Evolutionary conservation across 2,329 filamentous ascomycete species (phyloP).

Genomic region (Truncatella angustata): DNA sequence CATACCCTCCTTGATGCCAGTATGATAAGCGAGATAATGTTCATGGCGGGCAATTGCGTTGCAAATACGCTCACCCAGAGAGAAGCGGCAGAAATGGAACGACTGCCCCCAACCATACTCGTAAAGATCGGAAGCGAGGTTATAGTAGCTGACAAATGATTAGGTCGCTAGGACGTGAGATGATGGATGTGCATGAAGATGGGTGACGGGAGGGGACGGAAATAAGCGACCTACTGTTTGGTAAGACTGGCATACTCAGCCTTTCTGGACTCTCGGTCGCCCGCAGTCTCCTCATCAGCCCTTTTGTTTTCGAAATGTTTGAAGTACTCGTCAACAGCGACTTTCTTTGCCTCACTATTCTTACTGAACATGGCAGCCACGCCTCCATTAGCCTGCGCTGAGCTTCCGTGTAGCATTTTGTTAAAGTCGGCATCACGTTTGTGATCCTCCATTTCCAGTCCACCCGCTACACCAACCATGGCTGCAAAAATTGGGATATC

Average conservation of each 20-base stretch:
- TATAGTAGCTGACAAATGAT: slow-evolving; percentile 99
- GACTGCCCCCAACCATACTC: slow-evolving; percentile 96
- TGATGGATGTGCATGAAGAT: slow-evolving; percentile 65
- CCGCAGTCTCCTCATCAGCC: slow-evolving; percentile 76
- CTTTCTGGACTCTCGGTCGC: slow-evolving; percentile 75
- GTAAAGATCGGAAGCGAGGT: slow-evolving; percentile 92
- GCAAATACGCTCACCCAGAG: slow-evolving; percentile 79
- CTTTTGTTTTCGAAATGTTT: slow-evolving; percentile 93
- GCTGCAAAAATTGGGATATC: no score
- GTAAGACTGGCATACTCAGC: slow-evolving; percentile 46
- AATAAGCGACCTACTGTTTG: no score
- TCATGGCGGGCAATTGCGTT: slow-evolving; percentile 95
- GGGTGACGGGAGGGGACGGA: no score
- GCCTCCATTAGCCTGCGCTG: slow-evolving; percentile 67
- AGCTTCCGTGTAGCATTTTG: slow-evolving; percentile 78
- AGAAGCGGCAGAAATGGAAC: slow-evolving; percentile 97
- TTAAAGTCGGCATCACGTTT: slow-evolving; percentile 86
- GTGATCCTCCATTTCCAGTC: slow-evolving; percentile 80
- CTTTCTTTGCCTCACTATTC: slow-evolving; percentile 70
- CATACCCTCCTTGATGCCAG: slow-evolving; percentile 82
- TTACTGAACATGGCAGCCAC: slow-evolving; percentile 85
- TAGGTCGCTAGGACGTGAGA: slow-evolving; percentile 92
- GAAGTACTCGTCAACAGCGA: slow-evolving; percentile 88
- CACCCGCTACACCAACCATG: no score
- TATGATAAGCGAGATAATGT: slow-evolving; percentile 91